Percentiles rank a stretch among this genome's conserved stretches.
These are phyloP conservation scores for Patellifolia procumbens DNA, from an alignment of 179 eudicot species.

Conservation along the genomic window DNA sequence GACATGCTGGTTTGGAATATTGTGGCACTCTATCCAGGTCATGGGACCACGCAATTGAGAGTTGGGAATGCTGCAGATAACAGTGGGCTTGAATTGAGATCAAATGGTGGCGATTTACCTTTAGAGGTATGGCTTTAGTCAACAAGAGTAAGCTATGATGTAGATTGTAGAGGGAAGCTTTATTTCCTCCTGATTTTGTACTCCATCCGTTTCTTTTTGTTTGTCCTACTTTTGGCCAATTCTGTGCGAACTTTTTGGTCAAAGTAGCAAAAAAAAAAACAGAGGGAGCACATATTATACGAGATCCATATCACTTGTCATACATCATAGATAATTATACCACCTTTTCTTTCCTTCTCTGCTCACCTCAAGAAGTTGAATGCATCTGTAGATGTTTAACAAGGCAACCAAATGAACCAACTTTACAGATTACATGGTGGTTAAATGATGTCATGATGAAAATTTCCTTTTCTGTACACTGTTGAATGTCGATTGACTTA, in stretches of 20 bases:
- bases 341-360: not conserved
- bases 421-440: not conserved
- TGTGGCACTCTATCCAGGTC: constrained; percentile 38
- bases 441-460: not conserved
- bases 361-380: not conserved
- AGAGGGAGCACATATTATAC: not conserved
- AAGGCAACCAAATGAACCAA: not conserved
- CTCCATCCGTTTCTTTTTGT: too few species aligned
- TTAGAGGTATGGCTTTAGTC: constrained; percentile 35
- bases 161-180: not conserved
- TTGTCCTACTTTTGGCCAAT: too few species aligned
- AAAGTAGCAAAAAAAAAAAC: too few species aligned
- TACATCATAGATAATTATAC: not conserved
- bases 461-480: not conserved
- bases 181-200: not conserved
- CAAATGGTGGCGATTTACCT: constrained; percentile 43
- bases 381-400: not conserved
- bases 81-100: constrained; percentile 41
- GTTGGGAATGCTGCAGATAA: constrained; percentile 37
- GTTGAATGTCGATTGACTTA: not conserved
- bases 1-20: not conserved
- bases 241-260: too few species aligned
- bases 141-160: not conserved
- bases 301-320: not conserved
- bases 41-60: constrained; percentile 36